Evolutionary conservation across 768 basidiomycete genomes (phyloP), one percentile per base, ranked within the genome.

Genomic region (Russula lepida): DNA sequence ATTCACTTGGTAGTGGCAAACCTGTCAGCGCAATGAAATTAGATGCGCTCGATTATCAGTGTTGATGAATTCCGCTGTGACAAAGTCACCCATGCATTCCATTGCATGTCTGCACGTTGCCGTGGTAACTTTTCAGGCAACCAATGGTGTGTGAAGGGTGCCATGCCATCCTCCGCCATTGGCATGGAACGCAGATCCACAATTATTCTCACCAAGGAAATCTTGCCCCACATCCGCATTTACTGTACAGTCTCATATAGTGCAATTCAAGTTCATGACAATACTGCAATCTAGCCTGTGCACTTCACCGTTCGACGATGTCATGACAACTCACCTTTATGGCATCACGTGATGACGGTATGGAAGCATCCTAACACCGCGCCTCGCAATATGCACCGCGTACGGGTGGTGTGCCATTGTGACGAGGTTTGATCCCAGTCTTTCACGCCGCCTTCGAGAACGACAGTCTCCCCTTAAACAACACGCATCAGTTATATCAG

Each of bases 401-500:
- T 51, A 58, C 64, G 66, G 58, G 73, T 73, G 6, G 84, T 85
- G 70, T 87, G 86, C 46, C 86, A 72, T 0, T 0, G 84, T 80
- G 8, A 76, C 74, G 61, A 77, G 66, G 84, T 81, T 1, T 79
- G 75, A 19, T 73, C 71, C 59, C 77, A 73, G 67, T 83, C 72
- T 66, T 85, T 85, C 19, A 85, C 82, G 37, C 81, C 82, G 37
- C 81, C 82, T 68, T 83, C 81, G 41, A 82, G 65, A 54, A 83
- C 79, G 66, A 83, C 78, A 27, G 81, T 74, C 79, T 2, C 81
- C 79, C 76, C 78, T 68, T 25, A 47, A 47, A 13, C 55, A 53
- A 74, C 74, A 63, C 15, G 74, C 4, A 52, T 43, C 46, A 41
- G 54, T 46, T 15, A 62, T 72, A 33, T 35, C 35, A 46, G 28